Evolutionary conservation across 257 asterid genomes (phyloP).

Genomic region (Fraxinus anomala): DNA sequence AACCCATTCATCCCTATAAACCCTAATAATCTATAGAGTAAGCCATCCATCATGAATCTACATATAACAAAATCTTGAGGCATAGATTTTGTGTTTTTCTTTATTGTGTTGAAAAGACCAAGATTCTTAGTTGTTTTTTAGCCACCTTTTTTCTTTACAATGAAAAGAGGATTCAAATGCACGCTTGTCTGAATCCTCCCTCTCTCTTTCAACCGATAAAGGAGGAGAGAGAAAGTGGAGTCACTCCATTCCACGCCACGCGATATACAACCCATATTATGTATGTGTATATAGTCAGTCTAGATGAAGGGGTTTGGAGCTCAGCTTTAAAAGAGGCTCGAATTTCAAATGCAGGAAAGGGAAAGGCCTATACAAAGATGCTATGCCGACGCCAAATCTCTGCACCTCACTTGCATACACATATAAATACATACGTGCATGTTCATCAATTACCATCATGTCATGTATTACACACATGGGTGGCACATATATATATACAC

Average conservation of each 20-base stretch:
- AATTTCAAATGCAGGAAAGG: conserved; percentile 34
- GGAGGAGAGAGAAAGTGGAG: conserved; percentile 13
- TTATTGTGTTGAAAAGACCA: conserved; percentile 3
- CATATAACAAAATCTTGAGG: neutral
- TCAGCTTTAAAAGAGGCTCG: conserved; percentile 36
- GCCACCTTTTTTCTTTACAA: neutral
- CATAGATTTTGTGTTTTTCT: neutral
- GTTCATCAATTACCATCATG: neutral
- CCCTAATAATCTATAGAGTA: neutral
- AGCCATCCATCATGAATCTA: neutral
- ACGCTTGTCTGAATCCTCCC: conserved; percentile 31
- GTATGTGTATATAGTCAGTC: neutral
- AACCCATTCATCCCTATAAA: neutral
- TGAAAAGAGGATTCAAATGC: conserved; percentile 36
- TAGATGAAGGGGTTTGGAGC: neutral
- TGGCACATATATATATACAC: no score
- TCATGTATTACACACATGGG: neutral
- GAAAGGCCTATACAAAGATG: conserved; percentile 1
- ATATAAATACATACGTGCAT: neutral
- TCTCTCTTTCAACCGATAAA: neutral
- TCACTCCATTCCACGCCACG: conserved; percentile 1
- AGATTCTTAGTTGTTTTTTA: neutral
- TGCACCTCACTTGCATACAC: neutral
- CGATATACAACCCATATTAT: neutral
- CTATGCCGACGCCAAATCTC: conserved; percentile 15